Evolutionary conservation across 1,284 basidiomycete genomes (phyloP), one percentile per base, ranked within the genome.

Genomic region (Cryptococcus sp.): DNA sequence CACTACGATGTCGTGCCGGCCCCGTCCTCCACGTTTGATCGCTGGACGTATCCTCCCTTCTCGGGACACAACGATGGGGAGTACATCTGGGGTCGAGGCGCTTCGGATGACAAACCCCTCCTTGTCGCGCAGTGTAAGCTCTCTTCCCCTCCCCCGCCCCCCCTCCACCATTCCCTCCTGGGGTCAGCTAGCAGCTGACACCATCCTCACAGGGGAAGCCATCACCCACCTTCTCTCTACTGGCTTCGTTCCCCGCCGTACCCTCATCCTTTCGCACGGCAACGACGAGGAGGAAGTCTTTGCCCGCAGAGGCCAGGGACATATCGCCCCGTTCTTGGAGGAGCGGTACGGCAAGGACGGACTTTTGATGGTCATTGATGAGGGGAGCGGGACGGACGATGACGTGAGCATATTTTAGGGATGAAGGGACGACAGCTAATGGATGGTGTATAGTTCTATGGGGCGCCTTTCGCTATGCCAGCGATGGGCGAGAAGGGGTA

Each of bases 1-100:
- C 66, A 80, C 59, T 77, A 78, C 62, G 78, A 79, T 53, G 77
- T 76, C 23, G 74, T 73, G 4, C 77, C 77, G 13, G 77, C 70
- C 0, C 72, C 75, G 0, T 55, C 60, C 9, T 68, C 64, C 24
- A 76, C 77, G 0, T 66, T 59, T 36, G 68, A 73, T 53, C 65
- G 71, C 15, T 79, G 77, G 78, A 73, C 70, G 7, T 64, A 78
- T 51, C 62, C 67, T 8, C 70, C 76, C 18, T 78, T 78, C 62
- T 65, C 62, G n/a, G 78, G 72, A 1, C 60, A 64, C 61, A 71
- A 68, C 55, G 75, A 76, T 45, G 75, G 68, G 8, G 65, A 57
- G 8, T 74, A 59, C 39, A 67, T 79, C 46, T 78, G 71, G 70
- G 77, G 77, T 35, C 56, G 78, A 48, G 77, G 78, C 2, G 66